Evolutionary conservation across 1,284 basidiomycete genomes (phyloP), one percentile per base, ranked within the genome.

Genomic region (Fomitopsis palustris): DNA sequence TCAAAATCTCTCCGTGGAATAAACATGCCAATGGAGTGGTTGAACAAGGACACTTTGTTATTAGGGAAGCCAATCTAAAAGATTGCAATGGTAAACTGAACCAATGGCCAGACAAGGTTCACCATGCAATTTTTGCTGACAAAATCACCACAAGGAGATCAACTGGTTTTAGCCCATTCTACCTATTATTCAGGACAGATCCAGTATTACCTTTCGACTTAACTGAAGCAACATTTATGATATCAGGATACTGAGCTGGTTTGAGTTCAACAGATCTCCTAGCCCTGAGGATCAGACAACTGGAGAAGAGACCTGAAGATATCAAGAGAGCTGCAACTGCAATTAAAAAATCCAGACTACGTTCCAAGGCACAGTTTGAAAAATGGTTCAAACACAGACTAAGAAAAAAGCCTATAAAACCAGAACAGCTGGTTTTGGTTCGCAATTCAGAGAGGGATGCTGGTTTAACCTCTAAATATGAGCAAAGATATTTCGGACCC

Each of bases 1-100:
- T 82, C 35, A 39, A 65, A 0, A 79, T 82, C 7, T 76, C 72
- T 0, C 69, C 68, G 0, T 82, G 82, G 58, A 82, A 54, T 56
- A 80, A 76, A 0, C 68, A 67, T 1, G 74, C 72, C 0, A 81
- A 81, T 52, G 72, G 78, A 0, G 60, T 76, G 0, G 69, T 78
- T 0, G 76, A 81, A 59, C 57, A 69, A 1, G 57, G 63, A 1
- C 79, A 81, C 55, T 73, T 64, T 53, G 68, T 73, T 43, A 67
- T 78, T 4, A 49, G 61, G 17, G 51, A 79, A 61, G 67, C 72
- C 0, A 33, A 78, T 0, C 60, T 75, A 21, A 79, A 79, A 58
- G 69, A 72, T 1, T 65, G 61, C 4, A 67, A 71, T 3, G 75
- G 74, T 0, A 68, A 77, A 16, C 55, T 69, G 49, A 47, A 53